Percentiles rank a stretch among this genome's conserved stretches.
Evolutionary conservation across 2,329 filamentous ascomycete genomes (phyloP).

Genomic region (Aspergillus neoniger): DNA sequence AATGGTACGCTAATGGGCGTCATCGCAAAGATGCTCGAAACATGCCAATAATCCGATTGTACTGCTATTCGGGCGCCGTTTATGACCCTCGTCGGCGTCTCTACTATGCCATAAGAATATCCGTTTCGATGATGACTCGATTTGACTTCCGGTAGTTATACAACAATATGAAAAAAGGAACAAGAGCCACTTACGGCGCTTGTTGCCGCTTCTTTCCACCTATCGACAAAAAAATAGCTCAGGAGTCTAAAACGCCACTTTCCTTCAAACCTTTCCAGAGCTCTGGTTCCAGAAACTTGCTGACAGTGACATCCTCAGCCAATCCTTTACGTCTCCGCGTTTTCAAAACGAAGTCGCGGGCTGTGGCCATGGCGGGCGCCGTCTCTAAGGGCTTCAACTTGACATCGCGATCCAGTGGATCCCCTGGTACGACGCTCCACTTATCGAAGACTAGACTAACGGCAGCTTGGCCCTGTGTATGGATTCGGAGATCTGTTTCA

Average conservation of each 20-base stretch:
- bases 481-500: slow-evolving; percentile 94
- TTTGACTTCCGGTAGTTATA: neutral
- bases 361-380: slow-evolving; percentile 82
- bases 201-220: neutral
- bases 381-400: slow-evolving; percentile 82
- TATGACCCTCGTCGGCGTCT: neutral
- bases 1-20: slow-evolving; percentile 88
- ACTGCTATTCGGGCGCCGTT: neutral
- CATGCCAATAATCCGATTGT: slow-evolving; percentile 60
- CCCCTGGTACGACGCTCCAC: slow-evolving; percentile 94
- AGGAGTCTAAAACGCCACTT: slow-evolving; percentile 77
- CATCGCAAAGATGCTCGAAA: slow-evolving; percentile 90
- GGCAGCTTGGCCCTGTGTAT: slow-evolving; percentile 89
- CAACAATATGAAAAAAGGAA: neutral
- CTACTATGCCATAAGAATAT: neutral
- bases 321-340: slow-evolving; percentile 89
- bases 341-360: slow-evolving; percentile 95
- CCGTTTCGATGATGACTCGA: neutral
- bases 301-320: slow-evolving; percentile 92
- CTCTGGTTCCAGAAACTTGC: slow-evolving; percentile 94
- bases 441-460: slow-evolving; percentile 91
- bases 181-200: neutral
- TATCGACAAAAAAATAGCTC: slow-evolving; percentile 15
- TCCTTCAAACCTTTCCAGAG: slow-evolving; percentile 86
- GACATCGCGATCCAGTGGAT: slow-evolving; percentile 86